phyloP scores from a whole-genome alignment of 2,329 filamentous ascomycete genomes.

The Dactylellina leptospora region DNA sequence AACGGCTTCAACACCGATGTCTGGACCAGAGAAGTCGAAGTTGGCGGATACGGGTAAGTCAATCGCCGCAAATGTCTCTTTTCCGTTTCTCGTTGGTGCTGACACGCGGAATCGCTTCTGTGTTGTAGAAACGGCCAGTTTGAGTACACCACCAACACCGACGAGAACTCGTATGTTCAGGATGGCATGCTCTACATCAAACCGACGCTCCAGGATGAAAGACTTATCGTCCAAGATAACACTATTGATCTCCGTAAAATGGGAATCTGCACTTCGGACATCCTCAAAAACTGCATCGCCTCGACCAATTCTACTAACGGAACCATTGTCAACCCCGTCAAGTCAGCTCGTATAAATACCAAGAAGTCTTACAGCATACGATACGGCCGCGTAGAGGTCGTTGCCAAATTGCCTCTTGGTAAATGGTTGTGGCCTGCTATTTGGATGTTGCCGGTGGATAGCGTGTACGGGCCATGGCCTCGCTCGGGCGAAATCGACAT shows the following conservation, averaged over 20 bases:
- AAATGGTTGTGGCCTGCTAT: conserved; percentile 95
- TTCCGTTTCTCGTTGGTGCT: not conserved
- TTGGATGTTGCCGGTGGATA: conserved; percentile 81
- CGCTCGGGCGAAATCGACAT: conserved; percentile 85
- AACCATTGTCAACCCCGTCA: conserved; percentile 78
- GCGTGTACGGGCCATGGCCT: conserved; percentile 77
- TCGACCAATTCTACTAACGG: conserved; percentile 79
- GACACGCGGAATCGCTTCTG: not conserved
- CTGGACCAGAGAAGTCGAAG: conserved; percentile 78
- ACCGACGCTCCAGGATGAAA: conserved; percentile 77
- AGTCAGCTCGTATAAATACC: conserved; percentile 80
- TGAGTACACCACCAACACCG: conserved; percentile 74
- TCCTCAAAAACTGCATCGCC: conserved; percentile 71
- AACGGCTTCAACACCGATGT: conserved; percentile 68
- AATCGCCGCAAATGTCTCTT: conserved; percentile 54
- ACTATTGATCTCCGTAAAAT: conserved; percentile 73
- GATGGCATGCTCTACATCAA: conserved; percentile 76
- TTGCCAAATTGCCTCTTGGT: conserved; percentile 76
- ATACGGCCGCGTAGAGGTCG: conserved; percentile 83
- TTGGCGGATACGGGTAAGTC: conserved; percentile 80
- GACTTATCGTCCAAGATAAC: conserved; percentile 72
- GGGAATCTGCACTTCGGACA: conserved; percentile 73
- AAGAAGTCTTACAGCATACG: conserved; percentile 75
- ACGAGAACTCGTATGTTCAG: conserved; percentile 78
- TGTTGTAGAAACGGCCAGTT: conserved; percentile 77